phyloP scores from a whole-genome alignment of 129 eudicot genomes.

The Dittrichia graveolens region DNA sequence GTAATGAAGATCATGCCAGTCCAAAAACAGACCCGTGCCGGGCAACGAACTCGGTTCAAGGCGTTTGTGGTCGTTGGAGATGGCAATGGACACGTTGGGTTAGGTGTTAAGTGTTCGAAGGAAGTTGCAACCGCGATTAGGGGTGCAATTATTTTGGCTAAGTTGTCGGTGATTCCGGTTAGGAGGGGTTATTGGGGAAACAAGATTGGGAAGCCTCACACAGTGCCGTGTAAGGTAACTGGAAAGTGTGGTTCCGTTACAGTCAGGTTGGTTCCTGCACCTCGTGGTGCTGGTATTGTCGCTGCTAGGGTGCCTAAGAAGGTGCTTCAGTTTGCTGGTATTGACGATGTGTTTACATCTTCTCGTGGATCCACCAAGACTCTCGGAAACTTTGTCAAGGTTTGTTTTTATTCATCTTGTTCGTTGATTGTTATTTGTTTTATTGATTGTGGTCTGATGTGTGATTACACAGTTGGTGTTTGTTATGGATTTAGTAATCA shows the following conservation, averaged over 20 bases:
- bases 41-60: slow-evolving; percentile 84
- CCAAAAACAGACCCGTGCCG: slow-evolving; percentile 86
- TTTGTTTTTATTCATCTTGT: background rate
- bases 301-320: slow-evolving; percentile 81
- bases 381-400: slow-evolving; percentile 83
- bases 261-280: slow-evolving; percentile 74
- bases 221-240: slow-evolving; percentile 78
- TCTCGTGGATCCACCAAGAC: slow-evolving; percentile 79
- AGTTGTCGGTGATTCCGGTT: slow-evolving; percentile 72
- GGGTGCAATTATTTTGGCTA: slow-evolving; percentile 67
- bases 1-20: slow-evolving; percentile 89
- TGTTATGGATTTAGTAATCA: background rate
- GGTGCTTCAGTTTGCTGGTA: slow-evolving; percentile 84
- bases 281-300: slow-evolving; percentile 78
- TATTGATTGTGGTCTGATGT: background rate
- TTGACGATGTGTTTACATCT: slow-evolving; percentile 73
- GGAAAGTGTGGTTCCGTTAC: slow-evolving; percentile 85
- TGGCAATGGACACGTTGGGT: slow-evolving; percentile 70
- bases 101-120: slow-evolving; percentile 73
- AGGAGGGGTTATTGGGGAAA: slow-evolving; percentile 89
- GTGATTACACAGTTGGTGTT: background rate
- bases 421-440: background rate
- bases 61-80: slow-evolving; percentile 87
- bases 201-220: slow-evolving; percentile 70
- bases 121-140: slow-evolving; percentile 83